These are phyloP conservation scores for Irpex lacteus DNA, from an alignment of 1,284 basidiomycete genomes.

Conservation along the genomic window DNA sequence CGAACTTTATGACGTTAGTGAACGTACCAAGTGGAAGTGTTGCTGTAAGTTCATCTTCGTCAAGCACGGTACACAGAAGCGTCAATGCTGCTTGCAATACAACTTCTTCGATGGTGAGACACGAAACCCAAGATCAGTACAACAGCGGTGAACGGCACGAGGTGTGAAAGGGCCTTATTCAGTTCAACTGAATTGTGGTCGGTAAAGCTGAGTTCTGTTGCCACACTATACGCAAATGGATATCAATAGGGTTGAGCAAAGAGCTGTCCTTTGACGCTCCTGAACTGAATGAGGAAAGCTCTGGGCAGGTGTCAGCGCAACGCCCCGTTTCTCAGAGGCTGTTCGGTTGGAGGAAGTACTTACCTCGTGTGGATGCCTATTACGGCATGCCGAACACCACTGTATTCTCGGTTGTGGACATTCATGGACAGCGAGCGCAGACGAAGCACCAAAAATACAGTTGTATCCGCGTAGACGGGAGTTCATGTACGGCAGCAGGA, in stretches of 20 bases:
- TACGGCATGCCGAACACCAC: slow-evolving; percentile 11
- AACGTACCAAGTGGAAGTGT: no score
- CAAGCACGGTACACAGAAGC: no score
- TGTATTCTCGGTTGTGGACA: slow-evolving; percentile 1
- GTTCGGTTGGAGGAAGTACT: background rate
- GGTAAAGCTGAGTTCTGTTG: background rate
- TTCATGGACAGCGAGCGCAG: background rate
- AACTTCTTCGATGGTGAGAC: background rate
- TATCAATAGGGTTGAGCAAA: background rate
- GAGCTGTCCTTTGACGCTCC: background rate
- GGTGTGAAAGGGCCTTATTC: background rate
- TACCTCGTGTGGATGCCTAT: slow-evolving; percentile 7
- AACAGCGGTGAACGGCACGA: background rate
- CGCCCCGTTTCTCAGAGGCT: background rate
- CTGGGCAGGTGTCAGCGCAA: background rate
- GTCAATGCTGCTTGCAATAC: background rate
- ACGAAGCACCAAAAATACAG: background rate
- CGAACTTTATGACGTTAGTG: no score
- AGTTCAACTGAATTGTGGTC: background rate
- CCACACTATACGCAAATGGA: background rate
- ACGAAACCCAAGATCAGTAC: background rate
- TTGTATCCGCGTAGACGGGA: no score
- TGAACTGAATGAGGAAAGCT: background rate
- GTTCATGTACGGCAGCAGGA: no score
- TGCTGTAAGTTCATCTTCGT: no score